Percentiles rank a stretch among this genome's conserved stretches.
These are phyloP conservation scores for Calonectria naviculata DNA, from an alignment of 2,329 filamentous ascomycete genomes.

Conservation along the genomic window DNA sequence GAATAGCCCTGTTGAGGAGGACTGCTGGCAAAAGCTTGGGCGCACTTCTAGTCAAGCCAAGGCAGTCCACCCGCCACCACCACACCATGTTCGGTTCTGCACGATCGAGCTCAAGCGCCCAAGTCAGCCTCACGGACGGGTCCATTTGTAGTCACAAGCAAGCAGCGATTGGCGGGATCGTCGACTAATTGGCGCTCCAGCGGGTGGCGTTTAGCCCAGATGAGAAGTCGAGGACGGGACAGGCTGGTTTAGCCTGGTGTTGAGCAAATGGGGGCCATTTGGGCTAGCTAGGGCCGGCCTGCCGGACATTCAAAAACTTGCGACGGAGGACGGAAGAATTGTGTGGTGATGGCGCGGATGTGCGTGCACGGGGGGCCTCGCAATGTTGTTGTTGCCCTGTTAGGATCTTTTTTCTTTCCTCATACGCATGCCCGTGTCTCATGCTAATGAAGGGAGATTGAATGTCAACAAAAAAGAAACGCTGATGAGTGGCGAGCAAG, in stretches of 20 bases:
- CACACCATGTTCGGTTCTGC: constrained; percentile 10
- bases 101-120: constrained; percentile 3
- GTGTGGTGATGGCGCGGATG: not conserved
- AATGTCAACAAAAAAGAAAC: not conserved
- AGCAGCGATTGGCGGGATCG: constrained; percentile 21
- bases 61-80: not conserved
- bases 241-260: not conserved
- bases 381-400: not conserved
- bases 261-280: constrained; percentile 6
- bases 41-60: not conserved
- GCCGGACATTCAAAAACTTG: not conserved
- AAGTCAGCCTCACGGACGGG: constrained; percentile 21
- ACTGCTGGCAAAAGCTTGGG: not conserved
- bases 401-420: not conserved
- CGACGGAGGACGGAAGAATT: not conserved
- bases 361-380: not conserved
- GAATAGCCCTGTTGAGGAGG: not conserved
- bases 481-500: not conserved
- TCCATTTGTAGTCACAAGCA: constrained; percentile 23
- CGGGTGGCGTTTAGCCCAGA: constrained; percentile 9
- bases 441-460: not conserved
- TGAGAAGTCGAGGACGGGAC: not conserved
- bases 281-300: not conserved
- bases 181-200: not conserved
- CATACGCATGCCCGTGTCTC: not conserved